Conservation (phyloP, 2,329 filamentous ascomycete species). For the Nemania abortiva region DNA sequence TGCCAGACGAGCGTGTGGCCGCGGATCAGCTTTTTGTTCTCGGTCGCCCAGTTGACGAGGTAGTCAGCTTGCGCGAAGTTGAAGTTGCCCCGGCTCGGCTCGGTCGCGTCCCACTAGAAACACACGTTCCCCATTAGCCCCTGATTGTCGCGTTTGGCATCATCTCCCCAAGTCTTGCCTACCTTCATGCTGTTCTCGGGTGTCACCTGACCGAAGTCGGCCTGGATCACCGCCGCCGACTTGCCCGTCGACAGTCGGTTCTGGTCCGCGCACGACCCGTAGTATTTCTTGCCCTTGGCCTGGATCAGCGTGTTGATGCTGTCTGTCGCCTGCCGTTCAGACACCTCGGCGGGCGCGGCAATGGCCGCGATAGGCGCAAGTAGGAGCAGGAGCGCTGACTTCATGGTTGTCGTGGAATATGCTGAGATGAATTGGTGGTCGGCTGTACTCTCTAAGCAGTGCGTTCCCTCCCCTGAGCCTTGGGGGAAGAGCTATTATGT, state of each 20-base stretch:
- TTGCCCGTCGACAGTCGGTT: constrained; percentile 61
- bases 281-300: constrained; percentile 74
- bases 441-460: neutral
- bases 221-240: constrained; percentile 68
- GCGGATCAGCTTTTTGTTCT: constrained; percentile 69
- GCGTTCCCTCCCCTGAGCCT: neutral
- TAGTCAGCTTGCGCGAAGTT: constrained; percentile 68
- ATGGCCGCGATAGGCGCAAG: constrained; percentile 52
- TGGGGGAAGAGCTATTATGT: neutral
- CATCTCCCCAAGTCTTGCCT: neutral
- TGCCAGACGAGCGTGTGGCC: constrained; percentile 78
- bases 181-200: constrained; percentile 70
- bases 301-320: constrained; percentile 69
- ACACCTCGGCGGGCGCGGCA: constrained; percentile 52
- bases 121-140: constrained; percentile 6
- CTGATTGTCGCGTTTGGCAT: neutral
- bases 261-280: constrained; percentile 69
- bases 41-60: constrained; percentile 68
- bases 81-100: constrained; percentile 61
- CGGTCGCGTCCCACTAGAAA: constrained; percentile 72
- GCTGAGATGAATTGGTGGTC: constrained; percentile 20
- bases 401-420: constrained; percentile 45
- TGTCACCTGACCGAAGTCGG: constrained; percentile 73
- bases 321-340: constrained; percentile 56
- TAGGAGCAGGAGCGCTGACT: constrained; percentile 53